Evolutionary conservation across 495 filamentous ascomycete genomes (phyloP).

Genomic region (Aspergillus nidulans): DNA sequence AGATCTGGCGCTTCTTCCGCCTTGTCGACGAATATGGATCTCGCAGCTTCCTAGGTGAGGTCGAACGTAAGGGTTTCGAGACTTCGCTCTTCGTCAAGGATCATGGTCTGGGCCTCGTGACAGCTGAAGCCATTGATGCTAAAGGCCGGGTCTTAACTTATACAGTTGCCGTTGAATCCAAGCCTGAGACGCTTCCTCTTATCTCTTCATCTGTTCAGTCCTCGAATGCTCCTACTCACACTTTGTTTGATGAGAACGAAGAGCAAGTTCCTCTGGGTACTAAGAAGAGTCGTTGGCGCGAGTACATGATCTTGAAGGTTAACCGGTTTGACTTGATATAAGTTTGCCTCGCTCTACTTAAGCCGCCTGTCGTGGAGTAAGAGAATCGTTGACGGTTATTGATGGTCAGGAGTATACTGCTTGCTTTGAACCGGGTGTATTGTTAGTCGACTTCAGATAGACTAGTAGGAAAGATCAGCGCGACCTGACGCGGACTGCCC

Average conservation of each 20-base stretch:
- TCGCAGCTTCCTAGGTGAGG: slow-evolving; percentile 32
- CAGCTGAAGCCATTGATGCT: slow-evolving; percentile 13
- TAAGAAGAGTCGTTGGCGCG: slow-evolving; percentile 8
- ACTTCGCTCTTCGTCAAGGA: slow-evolving; percentile 24
- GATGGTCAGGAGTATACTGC: neutral
- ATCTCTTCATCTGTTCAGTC: neutral
- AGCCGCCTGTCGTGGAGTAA: neutral
- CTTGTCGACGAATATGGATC: slow-evolving; percentile 30
- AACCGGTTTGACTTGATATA: slow-evolving; percentile 15
- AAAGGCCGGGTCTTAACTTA: slow-evolving; percentile 24
- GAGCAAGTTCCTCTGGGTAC: slow-evolving; percentile 1
- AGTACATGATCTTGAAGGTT: slow-evolving; percentile 15
- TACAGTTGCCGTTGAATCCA: slow-evolving; percentile 19
- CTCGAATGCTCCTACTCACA: slow-evolving; percentile 4
- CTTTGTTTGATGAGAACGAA: slow-evolving; percentile 1
- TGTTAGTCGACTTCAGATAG: too few relatives aligned
- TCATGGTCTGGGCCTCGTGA: slow-evolving; percentile 17
- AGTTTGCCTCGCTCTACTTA: neutral
- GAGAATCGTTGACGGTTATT: too few relatives aligned
- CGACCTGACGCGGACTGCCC: too few relatives aligned
- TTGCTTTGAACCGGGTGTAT: too few relatives aligned
- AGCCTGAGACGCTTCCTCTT: slow-evolving; percentile 21
- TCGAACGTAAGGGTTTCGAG: slow-evolving; percentile 33
- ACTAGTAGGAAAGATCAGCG: too few relatives aligned
- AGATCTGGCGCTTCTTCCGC: slow-evolving; percentile 35